These are phyloP conservation scores for Parmelia sp. DNA, from an alignment of 495 filamentous ascomycete genomes.

Conservation along the genomic window DNA sequence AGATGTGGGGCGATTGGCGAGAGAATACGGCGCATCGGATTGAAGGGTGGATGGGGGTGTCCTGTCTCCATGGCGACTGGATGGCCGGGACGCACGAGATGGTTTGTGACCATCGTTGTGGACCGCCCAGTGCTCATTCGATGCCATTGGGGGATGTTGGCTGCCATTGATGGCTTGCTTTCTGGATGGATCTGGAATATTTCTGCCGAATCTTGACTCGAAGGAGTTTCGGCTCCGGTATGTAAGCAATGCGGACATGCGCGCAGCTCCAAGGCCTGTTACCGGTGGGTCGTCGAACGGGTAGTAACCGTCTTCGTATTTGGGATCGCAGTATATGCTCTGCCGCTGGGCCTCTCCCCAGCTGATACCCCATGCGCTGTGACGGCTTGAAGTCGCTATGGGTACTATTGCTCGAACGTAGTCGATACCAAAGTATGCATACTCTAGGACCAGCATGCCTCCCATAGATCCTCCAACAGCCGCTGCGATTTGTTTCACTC, in stretches of 20 bases:
- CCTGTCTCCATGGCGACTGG: slow-evolving; percentile 35
- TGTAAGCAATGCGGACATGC: slow-evolving; percentile 92
- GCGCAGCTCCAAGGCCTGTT: slow-evolving; percentile 84
- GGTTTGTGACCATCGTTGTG: slow-evolving; percentile 91
- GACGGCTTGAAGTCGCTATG: slow-evolving; percentile 88
- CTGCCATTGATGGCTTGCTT: slow-evolving; percentile 69
- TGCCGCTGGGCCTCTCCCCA: slow-evolving; percentile 98
- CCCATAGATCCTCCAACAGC: slow-evolving; percentile 98
- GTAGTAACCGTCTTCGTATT: slow-evolving; percentile 97
- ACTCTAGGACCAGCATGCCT: slow-evolving; percentile 94
- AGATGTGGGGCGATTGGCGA: slow-evolving; percentile 21
- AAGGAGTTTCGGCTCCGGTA: slow-evolving; percentile 97
- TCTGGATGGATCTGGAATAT: slow-evolving; percentile 77
- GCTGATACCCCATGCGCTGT: slow-evolving; percentile 98
- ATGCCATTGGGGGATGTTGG: slow-evolving; percentile 55
- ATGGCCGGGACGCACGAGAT: slow-evolving; percentile 35
- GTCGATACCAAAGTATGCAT: slow-evolving; percentile 90
- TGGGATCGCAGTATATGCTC: slow-evolving; percentile 96
- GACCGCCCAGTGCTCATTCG: slow-evolving; percentile 82
- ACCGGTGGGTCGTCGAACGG: slow-evolving; percentile 72
- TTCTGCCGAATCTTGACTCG: slow-evolving; percentile 88
- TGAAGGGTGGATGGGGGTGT: slow-evolving; percentile 26
- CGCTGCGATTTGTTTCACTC: slow-evolving; percentile 76
- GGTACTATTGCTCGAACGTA: slow-evolving; percentile 89
- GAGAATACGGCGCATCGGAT: slow-evolving; percentile 26